phyloP scores from a whole-genome alignment of 768 basidiomycete species.

The Atractiella rhizophila region DNA sequence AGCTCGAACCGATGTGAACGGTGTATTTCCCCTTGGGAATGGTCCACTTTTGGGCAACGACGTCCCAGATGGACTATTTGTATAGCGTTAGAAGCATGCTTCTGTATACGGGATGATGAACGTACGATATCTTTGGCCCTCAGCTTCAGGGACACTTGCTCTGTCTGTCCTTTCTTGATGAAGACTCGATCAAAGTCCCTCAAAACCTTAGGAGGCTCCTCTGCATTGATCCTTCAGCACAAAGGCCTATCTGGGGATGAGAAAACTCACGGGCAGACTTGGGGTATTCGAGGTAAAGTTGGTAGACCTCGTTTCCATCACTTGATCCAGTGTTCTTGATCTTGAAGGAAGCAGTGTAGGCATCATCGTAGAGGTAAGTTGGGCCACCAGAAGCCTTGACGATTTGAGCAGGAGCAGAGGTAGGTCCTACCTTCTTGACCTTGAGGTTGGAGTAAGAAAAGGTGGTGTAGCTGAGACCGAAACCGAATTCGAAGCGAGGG shows the following conservation, averaged over 20 bases:
- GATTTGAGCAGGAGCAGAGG: too few relatives aligned
- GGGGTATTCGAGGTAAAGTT: slow-evolving; percentile 13
- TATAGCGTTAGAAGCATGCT: too few relatives aligned
- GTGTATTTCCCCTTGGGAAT: too few relatives aligned
- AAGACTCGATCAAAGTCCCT: slow-evolving; percentile 16
- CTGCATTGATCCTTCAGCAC: too few relatives aligned
- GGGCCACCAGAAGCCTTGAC: neutral
- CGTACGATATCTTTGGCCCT: slow-evolving; percentile 12
- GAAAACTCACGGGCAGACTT: too few relatives aligned
- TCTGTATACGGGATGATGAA: too few relatives aligned
- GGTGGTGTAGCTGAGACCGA: slow-evolving; percentile 59
- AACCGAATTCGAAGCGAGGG: slow-evolving; percentile 48
- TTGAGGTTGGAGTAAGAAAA: slow-evolving; percentile 44
- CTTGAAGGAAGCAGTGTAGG: slow-evolving; percentile 35
- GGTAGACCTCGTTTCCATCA: slow-evolving; percentile 37
- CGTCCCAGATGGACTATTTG: too few relatives aligned
- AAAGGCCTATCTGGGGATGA: too few relatives aligned
- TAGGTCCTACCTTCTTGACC: slow-evolving; percentile 18
- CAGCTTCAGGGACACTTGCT: slow-evolving; percentile 19
- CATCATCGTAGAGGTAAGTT: neutral
- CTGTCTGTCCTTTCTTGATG: slow-evolving; percentile 12
- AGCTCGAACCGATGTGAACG: too few relatives aligned
- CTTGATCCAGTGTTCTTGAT: slow-evolving; percentile 39
- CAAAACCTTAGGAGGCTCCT: slow-evolving; percentile 6
- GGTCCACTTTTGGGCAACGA: too few relatives aligned